phyloP scores from a whole-genome alignment of 2,329 filamentous ascomycete species.

The Xylariales sp. region DNA sequence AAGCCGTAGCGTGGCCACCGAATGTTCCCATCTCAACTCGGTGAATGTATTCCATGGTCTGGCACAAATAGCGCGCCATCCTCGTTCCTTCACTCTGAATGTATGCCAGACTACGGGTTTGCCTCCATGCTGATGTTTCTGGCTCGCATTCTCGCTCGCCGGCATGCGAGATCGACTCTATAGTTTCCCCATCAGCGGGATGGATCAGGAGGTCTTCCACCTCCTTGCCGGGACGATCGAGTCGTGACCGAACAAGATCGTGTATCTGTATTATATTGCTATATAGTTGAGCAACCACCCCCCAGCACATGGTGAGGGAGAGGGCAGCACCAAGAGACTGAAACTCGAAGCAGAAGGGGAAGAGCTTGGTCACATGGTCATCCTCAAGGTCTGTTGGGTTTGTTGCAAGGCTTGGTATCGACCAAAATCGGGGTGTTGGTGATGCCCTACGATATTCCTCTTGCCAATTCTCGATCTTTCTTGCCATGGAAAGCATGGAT shows the following conservation, averaged over 20 bases:
- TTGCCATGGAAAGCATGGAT: neutral
- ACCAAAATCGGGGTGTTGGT: constrained; percentile 10
- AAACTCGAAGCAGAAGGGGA: constrained; percentile 14
- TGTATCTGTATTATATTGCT: constrained; percentile 15
- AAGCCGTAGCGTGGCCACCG: constrained; percentile 13
- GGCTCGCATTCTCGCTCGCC: too few relatives aligned
- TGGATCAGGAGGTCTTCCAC: too few relatives aligned
- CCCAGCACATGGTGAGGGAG: constrained; percentile 12
- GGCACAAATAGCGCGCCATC: constrained; percentile 13
- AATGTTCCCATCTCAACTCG: constrained; percentile 15
- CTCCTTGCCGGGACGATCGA: constrained; percentile 9
- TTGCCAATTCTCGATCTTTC: constrained; percentile 6
- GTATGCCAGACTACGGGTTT: too few relatives aligned
- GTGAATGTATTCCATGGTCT: constrained; percentile 14
- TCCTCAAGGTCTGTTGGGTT: constrained; percentile 12
- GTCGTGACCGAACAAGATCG: constrained; percentile 9
- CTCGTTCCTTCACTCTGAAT: constrained; percentile 11
- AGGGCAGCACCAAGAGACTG: constrained; percentile 10
- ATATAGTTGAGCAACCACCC: constrained; percentile 11
- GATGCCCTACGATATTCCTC: constrained; percentile 11
- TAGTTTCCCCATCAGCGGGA: too few relatives aligned
- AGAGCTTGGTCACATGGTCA: constrained; percentile 9
- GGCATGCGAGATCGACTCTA: too few relatives aligned
- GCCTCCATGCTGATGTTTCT: too few relatives aligned
- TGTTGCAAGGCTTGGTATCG: constrained; percentile 9